Base-by-base conservation (phyloP, 257 asterid genomes). In the Euphrasia confusa region DNA sequence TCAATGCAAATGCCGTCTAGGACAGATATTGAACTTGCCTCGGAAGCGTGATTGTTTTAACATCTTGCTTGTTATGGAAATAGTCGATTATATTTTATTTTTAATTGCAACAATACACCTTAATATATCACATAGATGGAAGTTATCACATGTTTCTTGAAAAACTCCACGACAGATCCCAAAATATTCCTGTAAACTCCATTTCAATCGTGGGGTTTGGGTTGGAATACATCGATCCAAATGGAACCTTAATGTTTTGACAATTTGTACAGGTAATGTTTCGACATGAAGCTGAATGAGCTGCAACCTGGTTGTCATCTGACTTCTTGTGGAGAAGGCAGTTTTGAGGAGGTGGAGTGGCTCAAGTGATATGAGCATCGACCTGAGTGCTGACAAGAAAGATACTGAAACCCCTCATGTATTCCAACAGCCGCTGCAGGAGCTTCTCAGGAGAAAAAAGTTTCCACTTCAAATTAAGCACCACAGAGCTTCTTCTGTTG, bases 341-440 rank as follows among this genome's bases (percentile, higher is more conserved):
- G 90, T 85, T 39, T 76, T 87, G 73, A 77, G 95, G 70, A 85
- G 96, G 72, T 87, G 96, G 97, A 90, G 96, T 82, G 93, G 93
- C 24, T 84, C 82, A 56, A 80, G 95, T 79, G 97, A 90, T 76
- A 83, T 87, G 97, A 90, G 95, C 83, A 80, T 90, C 60, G 96
- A 90, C 81, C 72, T 84, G 72, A 83, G 86, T 72, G 77, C 76
- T 68, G 96, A 87, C 61, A 86, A 76, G 84, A 84, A 78, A 77
- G 96, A 90, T 57, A 42, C 18, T 4, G 95, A 85, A 65, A 83
- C 63, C 81, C 88, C 54, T 74, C 67, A 24, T 76, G 80, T 72
- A 76, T 87, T 56, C 81, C 85, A 33, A 33, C 39, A 7, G 64
- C 89, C 67, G 75, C 86, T 11, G 56, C 72, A 40, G 69, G 67